Percentiles rank a stretch among this genome's conserved stretches.
Conservation (phyloP, 306 rosid genomes). For the Senna tora region DNA sequence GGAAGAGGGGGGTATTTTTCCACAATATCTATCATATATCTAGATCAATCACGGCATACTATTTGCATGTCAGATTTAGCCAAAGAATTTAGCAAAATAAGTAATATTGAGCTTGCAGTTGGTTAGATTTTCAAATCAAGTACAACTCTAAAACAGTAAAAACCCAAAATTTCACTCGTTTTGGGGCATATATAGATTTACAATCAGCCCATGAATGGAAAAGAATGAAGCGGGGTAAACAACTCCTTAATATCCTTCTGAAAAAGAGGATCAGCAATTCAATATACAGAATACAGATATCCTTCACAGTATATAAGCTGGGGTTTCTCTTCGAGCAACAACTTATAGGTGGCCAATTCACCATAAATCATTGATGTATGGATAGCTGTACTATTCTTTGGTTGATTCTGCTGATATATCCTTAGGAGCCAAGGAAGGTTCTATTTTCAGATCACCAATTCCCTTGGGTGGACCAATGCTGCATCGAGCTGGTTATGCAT, state of each 20-base stretch:
- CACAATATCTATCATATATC: neutral
- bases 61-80: slow-evolving; percentile 11
- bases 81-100: slow-evolving; percentile 32
- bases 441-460: slow-evolving; percentile 64
- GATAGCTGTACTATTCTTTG: slow-evolving; percentile 38
- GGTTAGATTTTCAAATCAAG: slow-evolving; percentile 26
- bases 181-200: slow-evolving; percentile 38
- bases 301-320: slow-evolving; percentile 36
- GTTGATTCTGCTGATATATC: slow-evolving; percentile 60
- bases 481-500: slow-evolving; percentile 92
- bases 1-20: neutral
- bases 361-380: slow-evolving; percentile 18
- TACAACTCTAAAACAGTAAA: slow-evolving; percentile 13
- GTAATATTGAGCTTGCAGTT: slow-evolving; percentile 8
- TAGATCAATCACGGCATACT: neutral
- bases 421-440: slow-evolving; percentile 56
- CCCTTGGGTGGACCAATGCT: slow-evolving; percentile 92
- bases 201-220: slow-evolving; percentile 50
- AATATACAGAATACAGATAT: slow-evolving; percentile 57
- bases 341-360: slow-evolving; percentile 36
- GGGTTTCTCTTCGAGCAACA: slow-evolving; percentile 22
- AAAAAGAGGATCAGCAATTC: slow-evolving; percentile 4
- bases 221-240: slow-evolving; percentile 52
- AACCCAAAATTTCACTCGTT: slow-evolving; percentile 41
- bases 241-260: slow-evolving; percentile 39